These are phyloP conservation scores for Schizochytrium sp. DNA, from an alignment of 108 stramenopile species.

Conservation along the genomic window DNA sequence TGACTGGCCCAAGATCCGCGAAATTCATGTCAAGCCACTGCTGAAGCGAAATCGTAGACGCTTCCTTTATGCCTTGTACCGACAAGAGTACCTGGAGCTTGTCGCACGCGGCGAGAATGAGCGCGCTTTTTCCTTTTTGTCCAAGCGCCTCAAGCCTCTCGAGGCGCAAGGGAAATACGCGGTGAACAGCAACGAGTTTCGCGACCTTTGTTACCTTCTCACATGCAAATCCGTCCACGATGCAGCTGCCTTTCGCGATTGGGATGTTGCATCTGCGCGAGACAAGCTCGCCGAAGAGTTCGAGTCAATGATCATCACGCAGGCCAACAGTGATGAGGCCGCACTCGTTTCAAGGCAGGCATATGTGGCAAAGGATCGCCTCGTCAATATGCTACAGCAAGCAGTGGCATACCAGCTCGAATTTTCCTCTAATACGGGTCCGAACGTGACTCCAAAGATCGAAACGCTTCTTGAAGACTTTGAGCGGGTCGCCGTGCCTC, in stretches of 20 bases:
- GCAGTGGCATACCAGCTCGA: conserved; percentile 2
- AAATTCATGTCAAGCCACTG: not conserved
- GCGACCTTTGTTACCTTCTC: not conserved
- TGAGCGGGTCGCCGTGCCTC: not conserved
- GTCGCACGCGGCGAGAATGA: not conserved
- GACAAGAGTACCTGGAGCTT: conserved; percentile 12
- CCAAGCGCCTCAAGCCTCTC: not conserved
- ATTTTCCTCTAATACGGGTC: not conserved
- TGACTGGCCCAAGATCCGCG: not conserved
- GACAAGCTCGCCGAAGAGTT: conserved; percentile 14
- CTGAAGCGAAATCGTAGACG: not conserved
- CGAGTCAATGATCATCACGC: not conserved
- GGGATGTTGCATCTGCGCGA: not conserved
- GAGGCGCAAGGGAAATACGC: not conserved
- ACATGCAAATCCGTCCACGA: conserved; percentile 18
- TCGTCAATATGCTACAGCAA: not conserved
- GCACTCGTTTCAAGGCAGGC: not conserved
- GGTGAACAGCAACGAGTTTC: not conserved
- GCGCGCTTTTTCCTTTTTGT: conserved; percentile 4
- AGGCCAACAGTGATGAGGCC: not conserved
- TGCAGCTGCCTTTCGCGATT: not conserved
- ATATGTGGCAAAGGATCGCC: not conserved
- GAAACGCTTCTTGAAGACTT: not conserved
- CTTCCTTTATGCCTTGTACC: not conserved
- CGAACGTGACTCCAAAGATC: not conserved